Conservation (phyloP, 2,329 filamentous ascomycete species). For the Beauveria bassiana region DNA sequence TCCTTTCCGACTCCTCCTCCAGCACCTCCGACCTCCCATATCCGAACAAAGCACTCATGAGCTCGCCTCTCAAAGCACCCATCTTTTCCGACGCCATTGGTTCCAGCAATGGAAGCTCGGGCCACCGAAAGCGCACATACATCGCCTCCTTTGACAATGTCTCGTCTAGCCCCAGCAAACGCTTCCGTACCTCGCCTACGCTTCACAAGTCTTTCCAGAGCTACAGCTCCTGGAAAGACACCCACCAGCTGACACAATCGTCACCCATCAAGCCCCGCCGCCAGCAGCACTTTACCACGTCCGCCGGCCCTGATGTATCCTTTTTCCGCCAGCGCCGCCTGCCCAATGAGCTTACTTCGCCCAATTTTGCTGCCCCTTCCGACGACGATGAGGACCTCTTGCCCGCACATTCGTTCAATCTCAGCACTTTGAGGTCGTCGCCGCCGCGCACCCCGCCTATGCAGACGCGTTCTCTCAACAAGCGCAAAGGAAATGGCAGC, state of each 20-base stretch:
- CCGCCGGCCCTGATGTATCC: constrained; percentile 63
- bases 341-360: constrained; percentile 52
- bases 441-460: constrained; percentile 77
- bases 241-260: constrained; percentile 71
- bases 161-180: constrained; percentile 56
- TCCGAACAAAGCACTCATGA: constrained; percentile 62
- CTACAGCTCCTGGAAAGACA: constrained; percentile 65
- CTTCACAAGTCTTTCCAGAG: constrained; percentile 47
- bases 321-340: constrained; percentile 69
- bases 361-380: constrained; percentile 54
- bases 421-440: constrained; percentile 61
- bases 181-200: constrained; percentile 57
- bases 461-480: constrained; percentile 42
- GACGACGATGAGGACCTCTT: constrained; percentile 82
- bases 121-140: constrained; percentile 58
- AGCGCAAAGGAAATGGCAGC: constrained; percentile 41
- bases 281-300: constrained; percentile 66
- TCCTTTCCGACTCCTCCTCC: constrained; percentile 80
- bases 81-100: constrained; percentile 78
- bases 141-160: constrained; percentile 49
- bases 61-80: constrained; percentile 74
- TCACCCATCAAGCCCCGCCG: constrained; percentile 76
- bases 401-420: constrained; percentile 65
- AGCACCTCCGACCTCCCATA: constrained; percentile 72
- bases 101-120: constrained; percentile 59